A percentile compares a stretch with the other conserved stretches of the same genome.
Evolutionary conservation across 1,284 basidiomycete genomes (phyloP).

Genomic region (Ustilago tritici): DNA sequence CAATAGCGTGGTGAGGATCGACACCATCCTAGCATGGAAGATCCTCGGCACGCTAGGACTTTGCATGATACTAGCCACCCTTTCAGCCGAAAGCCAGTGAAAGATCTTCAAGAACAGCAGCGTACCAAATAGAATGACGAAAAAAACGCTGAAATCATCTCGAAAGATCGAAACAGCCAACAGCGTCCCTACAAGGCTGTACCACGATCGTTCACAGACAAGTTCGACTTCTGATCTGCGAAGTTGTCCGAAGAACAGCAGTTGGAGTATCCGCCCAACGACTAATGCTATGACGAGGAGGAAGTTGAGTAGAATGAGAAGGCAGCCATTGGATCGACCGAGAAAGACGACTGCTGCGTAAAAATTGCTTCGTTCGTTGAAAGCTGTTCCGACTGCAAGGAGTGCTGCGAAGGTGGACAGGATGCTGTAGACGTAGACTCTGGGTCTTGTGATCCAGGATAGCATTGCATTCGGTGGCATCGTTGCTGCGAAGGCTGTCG

Average conservation of each 20-base stretch:
- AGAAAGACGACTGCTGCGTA: constrained; percentile 92
- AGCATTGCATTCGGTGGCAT: constrained; percentile 35
- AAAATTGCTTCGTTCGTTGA: constrained; percentile 88
- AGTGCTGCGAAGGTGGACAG: constrained; percentile 49
- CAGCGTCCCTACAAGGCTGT: constrained; percentile 94
- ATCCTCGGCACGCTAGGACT: constrained; percentile 81
- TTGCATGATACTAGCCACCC: constrained; percentile 99
- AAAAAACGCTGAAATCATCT: constrained; percentile 79
- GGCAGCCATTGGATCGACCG: constrained; percentile 82
- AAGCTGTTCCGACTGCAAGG: constrained; percentile 74
- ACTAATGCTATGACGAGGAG: constrained; percentile 81
- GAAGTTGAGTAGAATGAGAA: constrained; percentile 85
- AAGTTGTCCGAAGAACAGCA: constrained; percentile 90
- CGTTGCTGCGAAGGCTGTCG: not conserved
- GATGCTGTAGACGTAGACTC: constrained; percentile 56
- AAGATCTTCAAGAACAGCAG: constrained; percentile 96
- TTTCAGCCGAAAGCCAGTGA: constrained; percentile 94
- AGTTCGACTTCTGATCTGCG: constrained; percentile 92
- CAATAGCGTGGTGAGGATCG: constrained; percentile 79
- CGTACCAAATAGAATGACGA: constrained; percentile 90
- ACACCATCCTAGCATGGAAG: constrained; percentile 86
- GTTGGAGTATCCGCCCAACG: constrained; percentile 82
- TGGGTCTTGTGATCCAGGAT: constrained; percentile 41
- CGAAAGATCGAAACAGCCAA: constrained; percentile 96
- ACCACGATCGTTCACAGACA: constrained; percentile 94